Conservation (phyloP, 202 grass and related monocot species). For the Schoenoplectus triqueter region DNA sequence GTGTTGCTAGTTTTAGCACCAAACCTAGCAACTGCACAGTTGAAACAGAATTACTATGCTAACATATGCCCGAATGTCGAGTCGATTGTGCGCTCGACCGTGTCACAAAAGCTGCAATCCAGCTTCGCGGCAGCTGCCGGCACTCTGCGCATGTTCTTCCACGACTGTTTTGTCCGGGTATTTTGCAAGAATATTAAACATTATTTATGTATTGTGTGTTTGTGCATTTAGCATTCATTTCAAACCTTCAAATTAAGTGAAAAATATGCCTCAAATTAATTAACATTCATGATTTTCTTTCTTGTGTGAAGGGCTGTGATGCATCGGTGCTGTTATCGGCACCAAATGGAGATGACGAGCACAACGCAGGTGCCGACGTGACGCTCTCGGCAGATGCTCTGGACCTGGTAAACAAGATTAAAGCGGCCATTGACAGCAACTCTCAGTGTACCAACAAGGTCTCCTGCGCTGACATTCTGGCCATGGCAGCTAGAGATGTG, state of each 20-base stretch:
- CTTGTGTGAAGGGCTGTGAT: slow-evolving; percentile 44
- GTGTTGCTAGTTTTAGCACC: neutral
- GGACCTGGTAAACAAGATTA: slow-evolving; percentile 32
- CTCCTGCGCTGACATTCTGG: slow-evolving; percentile 45
- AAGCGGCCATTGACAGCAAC: slow-evolving; percentile 39
- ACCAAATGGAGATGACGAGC: slow-evolving; percentile 25
- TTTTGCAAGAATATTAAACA: slow-evolving; percentile 25
- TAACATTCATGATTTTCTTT: neutral
- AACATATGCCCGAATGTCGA: slow-evolving; percentile 78
- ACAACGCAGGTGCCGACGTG: neutral
- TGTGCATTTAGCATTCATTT: neutral
- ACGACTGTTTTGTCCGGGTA: slow-evolving; percentile 96
- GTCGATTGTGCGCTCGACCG: slow-evolving; percentile 55
- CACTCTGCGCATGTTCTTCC: slow-evolving; percentile 93
- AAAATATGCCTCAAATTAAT: slow-evolving; percentile 5
- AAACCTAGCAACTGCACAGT: slow-evolving; percentile 33
- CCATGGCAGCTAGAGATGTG: slow-evolving; percentile 44
- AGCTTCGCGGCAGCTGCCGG: slow-evolving; percentile 76
- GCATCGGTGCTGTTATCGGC: slow-evolving; percentile 36
- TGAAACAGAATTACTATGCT: slow-evolving; percentile 69
- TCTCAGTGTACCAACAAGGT: slow-evolving; percentile 41
- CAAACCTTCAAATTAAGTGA: neutral
- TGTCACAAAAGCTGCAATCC: slow-evolving; percentile 66
- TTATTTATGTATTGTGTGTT: neutral
- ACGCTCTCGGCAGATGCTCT: slow-evolving; percentile 31